A percentile compares a stretch with the other conserved stretches of the same genome.
Conservation (phyloP, 1,284 basidiomycete species). For the Phenoliferia sp. region DNA sequence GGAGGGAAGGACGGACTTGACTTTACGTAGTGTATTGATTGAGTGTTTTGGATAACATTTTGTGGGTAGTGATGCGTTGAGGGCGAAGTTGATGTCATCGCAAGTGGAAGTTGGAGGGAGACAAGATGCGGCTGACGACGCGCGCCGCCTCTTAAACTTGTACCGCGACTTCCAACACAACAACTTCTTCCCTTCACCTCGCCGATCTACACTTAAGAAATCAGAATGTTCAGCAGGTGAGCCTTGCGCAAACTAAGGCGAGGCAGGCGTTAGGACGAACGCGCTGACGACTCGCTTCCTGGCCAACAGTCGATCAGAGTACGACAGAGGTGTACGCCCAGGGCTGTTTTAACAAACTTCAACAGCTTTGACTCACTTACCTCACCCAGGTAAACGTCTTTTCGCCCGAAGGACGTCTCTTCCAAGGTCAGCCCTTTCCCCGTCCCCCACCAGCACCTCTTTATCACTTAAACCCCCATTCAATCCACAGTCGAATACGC, state of each 20-base stretch:
- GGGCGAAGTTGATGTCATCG: background rate
- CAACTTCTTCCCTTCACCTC: background rate
- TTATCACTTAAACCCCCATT: background rate
- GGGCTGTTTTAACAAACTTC: background rate
- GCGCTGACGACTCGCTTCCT: background rate
- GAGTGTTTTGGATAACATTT: conserved; percentile 15
- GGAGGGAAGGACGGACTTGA: conserved; percentile 8
- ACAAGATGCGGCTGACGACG: background rate
- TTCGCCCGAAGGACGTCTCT: conserved; percentile 72
- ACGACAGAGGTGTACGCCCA: conserved; percentile 27
- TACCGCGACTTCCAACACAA: background rate
- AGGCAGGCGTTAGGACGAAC: background rate
- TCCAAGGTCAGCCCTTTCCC: conserved; percentile 43
- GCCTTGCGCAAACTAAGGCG: background rate
- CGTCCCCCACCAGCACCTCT: background rate
- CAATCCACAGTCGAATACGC: conserved; percentile 86
- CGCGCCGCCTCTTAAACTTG: background rate
- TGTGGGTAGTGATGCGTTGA: conserved; percentile 8
- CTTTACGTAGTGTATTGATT: conserved; percentile 23
- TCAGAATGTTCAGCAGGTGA: conserved; percentile 30
- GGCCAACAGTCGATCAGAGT: conserved; percentile 23
- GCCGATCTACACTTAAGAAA: background rate
- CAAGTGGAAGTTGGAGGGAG: background rate
- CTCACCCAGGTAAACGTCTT: background rate
- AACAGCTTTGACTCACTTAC: background rate